Evolutionary conservation across 2,329 filamentous ascomycete genomes (phyloP), one percentile per base, ranked within the genome.

Genomic region (Arthroderma sp.): DNA sequence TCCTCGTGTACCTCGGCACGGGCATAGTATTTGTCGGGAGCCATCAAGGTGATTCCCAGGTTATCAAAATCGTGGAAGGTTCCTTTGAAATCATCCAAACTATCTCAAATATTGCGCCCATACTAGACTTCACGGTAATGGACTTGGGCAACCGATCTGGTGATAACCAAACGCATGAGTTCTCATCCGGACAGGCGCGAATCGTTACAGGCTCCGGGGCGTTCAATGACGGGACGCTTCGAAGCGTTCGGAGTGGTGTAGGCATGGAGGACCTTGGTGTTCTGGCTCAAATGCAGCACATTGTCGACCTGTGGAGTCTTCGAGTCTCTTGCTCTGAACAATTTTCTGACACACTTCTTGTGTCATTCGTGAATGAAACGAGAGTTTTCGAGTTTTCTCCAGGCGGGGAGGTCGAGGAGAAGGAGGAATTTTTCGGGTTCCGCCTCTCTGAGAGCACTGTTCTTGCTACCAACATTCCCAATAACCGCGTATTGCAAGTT

Each of bases 111-210:
- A 85, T 96, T 54, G 87, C 84, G 0, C 91, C 91, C 0, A 84
- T 98, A 36, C 67, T 96, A 34, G 91, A 98, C 59, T 95, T 98
- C 54, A 81, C 84, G 1, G 78, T 98, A 10, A 94, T 96, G 86
- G 91, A 96, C 57, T 83, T 96, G 73, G 89, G 88, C 0, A 88
- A 86, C 53, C 74, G 85, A 45, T 81, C 85, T 48, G 81, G 81
- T 22, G 83, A 91, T 50, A 78, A 73, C 6, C 80, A 85, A 11
- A 83, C 81, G 3, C 93, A 91, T 55, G 85, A 91, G 50, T 98
- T 94, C 57, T 94, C 88, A 0, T 94, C 89, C 0, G 91, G 91
- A 0, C 89, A 98, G 63, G 88, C 91, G 38, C 78, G 88, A 34
- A 84, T 98, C 49, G 86, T 98, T 7, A 88, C 89, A 2, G 89